A percentile compares a stretch with the other conserved stretches of the same genome.
These are phyloP conservation scores for Mortierella sp. DNA, from an alignment of 371 early-diverging fungal species.

Conservation along the genomic window DNA sequence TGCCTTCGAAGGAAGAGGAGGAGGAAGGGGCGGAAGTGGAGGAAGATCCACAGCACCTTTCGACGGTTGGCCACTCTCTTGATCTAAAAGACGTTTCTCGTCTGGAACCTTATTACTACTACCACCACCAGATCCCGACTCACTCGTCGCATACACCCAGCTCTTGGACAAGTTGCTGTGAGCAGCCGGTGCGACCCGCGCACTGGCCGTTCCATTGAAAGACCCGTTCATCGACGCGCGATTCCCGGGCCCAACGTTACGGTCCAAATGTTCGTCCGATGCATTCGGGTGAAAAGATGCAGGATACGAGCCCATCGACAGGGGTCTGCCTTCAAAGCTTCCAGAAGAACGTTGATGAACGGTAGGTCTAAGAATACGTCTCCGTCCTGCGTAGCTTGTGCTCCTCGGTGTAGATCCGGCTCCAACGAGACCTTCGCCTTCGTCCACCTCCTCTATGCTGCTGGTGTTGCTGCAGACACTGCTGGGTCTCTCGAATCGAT, in stretches of 20 bases:
- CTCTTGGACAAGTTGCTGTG: conserved; percentile 45
- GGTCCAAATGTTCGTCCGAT: conserved; percentile 17
- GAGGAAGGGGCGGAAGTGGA: too few species aligned
- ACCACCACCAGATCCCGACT: neutral
- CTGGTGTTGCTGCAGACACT: conserved; percentile 49
- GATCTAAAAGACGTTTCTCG: too few species aligned
- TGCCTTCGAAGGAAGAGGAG: too few species aligned
- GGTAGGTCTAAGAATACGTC: conserved; percentile 14
- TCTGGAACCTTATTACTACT: too few species aligned
- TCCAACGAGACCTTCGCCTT: conserved; percentile 25
- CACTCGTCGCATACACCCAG: conserved; percentile 26
- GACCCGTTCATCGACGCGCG: neutral
- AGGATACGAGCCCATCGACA: conserved; percentile 24
- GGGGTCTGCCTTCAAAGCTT: conserved; percentile 6
- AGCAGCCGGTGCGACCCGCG: conserved; percentile 10
- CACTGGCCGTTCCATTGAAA: conserved; percentile 16
- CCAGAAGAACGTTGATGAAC: conserved; percentile 3
- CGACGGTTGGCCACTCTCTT: too few species aligned
- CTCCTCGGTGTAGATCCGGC: conserved; percentile 28
- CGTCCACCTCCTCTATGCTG: conserved; percentile 45
- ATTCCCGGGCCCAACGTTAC: neutral
- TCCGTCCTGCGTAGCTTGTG: conserved; percentile 26
- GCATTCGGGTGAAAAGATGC: conserved; percentile 15
- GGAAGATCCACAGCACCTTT: too few species aligned
- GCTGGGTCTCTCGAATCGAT: conserved; percentile 31